Base-by-base conservation (phyloP, 306 rosid species). In the Vigna angularis region DNA sequence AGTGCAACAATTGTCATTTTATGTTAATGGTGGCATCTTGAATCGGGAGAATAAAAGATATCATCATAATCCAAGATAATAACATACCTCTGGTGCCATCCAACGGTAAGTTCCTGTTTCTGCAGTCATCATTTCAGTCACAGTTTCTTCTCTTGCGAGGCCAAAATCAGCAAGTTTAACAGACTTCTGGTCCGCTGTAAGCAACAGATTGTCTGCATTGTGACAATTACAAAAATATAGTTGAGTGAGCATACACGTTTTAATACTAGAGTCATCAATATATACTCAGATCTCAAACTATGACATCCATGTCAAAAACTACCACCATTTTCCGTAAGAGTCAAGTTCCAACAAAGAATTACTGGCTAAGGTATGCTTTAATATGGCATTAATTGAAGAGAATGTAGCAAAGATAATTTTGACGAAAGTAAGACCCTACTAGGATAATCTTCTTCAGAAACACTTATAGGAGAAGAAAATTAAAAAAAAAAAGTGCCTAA, bases 71-170 rank as follows among this genome's bases (percentile, higher is more conserved):
- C 48, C 55, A 45, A 69, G 49, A 68, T 73, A 10, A 65, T 26
- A 12, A 69, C 83, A 82, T 84, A 91, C 98, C 97, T 93, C 97
- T 13, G 98, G 98, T 76, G 98, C 98, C 98, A 93, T 93, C 98
- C 98, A 93, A 9, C 98, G 95, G 84, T 93, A 93, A 44, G 98
- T 93, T 81, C 98, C 98, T 22, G 97, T 93, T 87, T 93, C 98
- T 64, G 97, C 98, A 15, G 98, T 93, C 98, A 93, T 93, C 98
- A 93, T 93, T 88, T 93, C 98, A 9, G 98, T 93, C 78, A 93
- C 98, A 9, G 95, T 67, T 91, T 93, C 98, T 79, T 93, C 98
- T 87, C 98, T 93, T 52, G 98, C 98, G 69, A 93, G 98, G 70
- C 98, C 98, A 81, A 93, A 93, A 85, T 93, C 98, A 65, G 98